Evolutionary conservation across 2,329 filamentous ascomycete genomes (phyloP), one percentile per base, ranked within the genome.

Genomic region (Tolypocladium cylindrosporum): DNA sequence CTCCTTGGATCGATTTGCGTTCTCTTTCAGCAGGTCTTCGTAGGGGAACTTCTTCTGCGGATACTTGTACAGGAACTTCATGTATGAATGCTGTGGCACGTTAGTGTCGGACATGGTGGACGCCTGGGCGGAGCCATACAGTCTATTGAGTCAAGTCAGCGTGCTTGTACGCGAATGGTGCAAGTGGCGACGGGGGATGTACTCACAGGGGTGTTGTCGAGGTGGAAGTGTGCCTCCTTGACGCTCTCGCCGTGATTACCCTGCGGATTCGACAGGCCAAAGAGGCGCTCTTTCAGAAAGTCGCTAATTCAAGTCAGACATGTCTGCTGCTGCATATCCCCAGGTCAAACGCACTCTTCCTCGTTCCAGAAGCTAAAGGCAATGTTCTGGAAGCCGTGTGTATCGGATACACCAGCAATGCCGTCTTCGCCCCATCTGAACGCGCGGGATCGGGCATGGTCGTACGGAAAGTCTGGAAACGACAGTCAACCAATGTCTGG

Each of bases 11-110:
- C 92, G 84, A 64, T 80, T 83, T 50, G 86, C 91, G 69, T 96
- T 97, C 69, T 95, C 90, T 62, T 90, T 79, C 63, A 95, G 77
- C 53, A 97, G 79, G 63, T 96, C 86, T 72, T 97, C 82, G 77
- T 97, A 97, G 2, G 93, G 94, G 68, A 97, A 97, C 62, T 87
- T 85, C 66, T 82, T 83, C 74, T 97, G 93, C 0, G 94, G 94
- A 67, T 97, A 95, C 74, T 97, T 97, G 83, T 97, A 97, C 64
- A 97, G 86, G 69, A 87, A 95, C 74, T 97, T 97, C 93, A 97
- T 97, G 78, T 97, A 97, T 36, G 93, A 96, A 74, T 97, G 92
- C 89, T 92, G 71, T 37, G 59, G 57, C 31, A 59, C 59, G 61
- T 68, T 62, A 65, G 56, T 59, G 10, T 31, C 50, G 45, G 27